These are phyloP conservation scores for Cytospora chrysosperma DNA, from an alignment of 2,329 filamentous ascomycete genomes.

Conservation along the genomic window DNA sequence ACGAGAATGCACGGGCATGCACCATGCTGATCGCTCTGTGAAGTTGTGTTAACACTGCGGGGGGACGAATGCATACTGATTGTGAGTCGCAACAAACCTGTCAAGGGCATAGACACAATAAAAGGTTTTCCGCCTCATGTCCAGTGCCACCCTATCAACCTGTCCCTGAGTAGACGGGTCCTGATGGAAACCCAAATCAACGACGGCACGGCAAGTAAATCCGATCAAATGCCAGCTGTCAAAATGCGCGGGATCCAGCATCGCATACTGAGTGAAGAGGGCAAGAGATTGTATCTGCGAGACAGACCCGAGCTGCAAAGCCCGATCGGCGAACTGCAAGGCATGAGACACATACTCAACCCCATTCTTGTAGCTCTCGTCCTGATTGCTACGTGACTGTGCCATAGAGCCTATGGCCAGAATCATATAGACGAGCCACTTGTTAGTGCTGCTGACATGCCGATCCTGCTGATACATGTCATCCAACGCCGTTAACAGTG, in stretches of 20 bases:
- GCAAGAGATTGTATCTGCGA: constrained; percentile 85
- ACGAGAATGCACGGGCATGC: constrained; percentile 84
- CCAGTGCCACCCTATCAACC: constrained; percentile 67
- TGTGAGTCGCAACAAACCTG: constrained; percentile 51
- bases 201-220: constrained; percentile 80
- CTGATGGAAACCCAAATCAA: constrained; percentile 91
- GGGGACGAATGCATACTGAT: neutral
- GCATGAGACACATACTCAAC: constrained; percentile 61
- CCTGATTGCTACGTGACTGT: constrained; percentile 68
- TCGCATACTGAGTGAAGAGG: constrained; percentile 83
- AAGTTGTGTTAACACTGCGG: constrained; percentile 27
- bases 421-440: constrained; percentile 87
- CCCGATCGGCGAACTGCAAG: constrained; percentile 74
- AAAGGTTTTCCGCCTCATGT: constrained; percentile 79
- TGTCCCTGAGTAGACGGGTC: constrained; percentile 73
- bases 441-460: constrained; percentile 66
- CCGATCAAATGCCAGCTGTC: constrained; percentile 94
- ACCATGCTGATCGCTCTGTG: constrained; percentile 81
- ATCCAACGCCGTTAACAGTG: constrained; percentile 74
- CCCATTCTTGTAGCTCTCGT: constrained; percentile 59
- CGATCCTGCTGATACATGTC: constrained; percentile 74
- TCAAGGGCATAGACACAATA: constrained; percentile 90
- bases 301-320: constrained; percentile 80
- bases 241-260: constrained; percentile 86
- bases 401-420: constrained; percentile 77